Percentiles rank a stretch among this genome's conserved stretches.
Conservation (phyloP, 257 asterid genomes). For the Plantago major region DNA sequence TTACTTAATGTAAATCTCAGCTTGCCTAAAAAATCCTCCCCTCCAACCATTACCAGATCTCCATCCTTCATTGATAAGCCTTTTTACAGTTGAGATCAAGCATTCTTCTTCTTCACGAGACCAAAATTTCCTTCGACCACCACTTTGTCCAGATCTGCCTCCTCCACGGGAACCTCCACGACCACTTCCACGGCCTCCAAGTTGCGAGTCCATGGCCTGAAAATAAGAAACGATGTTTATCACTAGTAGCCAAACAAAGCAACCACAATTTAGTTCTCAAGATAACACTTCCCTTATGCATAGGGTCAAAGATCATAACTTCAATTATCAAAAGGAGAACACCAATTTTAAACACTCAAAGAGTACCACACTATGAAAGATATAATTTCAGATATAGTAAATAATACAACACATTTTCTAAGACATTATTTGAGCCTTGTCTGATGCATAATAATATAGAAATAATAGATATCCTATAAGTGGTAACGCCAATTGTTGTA, state of each 20-base stretch:
- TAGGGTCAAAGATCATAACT: too few relatives aligned
- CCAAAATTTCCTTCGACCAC: background rate
- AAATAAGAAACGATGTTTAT: background rate
- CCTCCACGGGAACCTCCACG: background rate
- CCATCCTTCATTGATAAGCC: conserved; percentile 3
- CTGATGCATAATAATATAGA: too few relatives aligned
- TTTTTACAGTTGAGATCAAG: background rate
- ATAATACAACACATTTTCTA: background rate
- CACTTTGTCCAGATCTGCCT: background rate
- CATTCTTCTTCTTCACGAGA: conserved; percentile 1
- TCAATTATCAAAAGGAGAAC: too few relatives aligned
- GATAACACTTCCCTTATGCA: too few relatives aligned
- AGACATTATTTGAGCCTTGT: too few relatives aligned
- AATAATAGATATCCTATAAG: background rate
- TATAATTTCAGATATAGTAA: background rate
- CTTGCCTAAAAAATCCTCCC: background rate
- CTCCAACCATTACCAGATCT: conserved; percentile 1
- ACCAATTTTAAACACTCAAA: too few relatives aligned
- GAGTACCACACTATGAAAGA: background rate
- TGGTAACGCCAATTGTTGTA: conserved; percentile 1
- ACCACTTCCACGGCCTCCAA: too few relatives aligned
- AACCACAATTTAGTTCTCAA: too few relatives aligned
- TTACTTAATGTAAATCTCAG: background rate
- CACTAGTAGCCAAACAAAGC: too few relatives aligned
- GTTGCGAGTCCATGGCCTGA: background rate